Base-by-base conservation (phyloP, 805 yeast genomes). In the Monosporozyma aerobia region DNA sequence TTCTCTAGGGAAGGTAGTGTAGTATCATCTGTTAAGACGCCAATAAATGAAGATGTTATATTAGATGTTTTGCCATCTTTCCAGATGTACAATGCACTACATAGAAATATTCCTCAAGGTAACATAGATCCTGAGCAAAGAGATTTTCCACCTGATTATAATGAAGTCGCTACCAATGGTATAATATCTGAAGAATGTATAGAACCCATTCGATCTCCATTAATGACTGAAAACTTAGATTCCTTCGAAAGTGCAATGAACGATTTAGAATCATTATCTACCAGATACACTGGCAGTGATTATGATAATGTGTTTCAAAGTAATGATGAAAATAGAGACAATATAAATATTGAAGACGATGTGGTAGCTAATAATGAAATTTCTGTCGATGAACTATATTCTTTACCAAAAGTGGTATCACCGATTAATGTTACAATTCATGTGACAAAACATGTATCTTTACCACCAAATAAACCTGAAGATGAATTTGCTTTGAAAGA, bases 401-500 rank as follows among this genome's bases (percentile, higher is more conserved):
- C 60, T 16, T 51, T 63, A 25, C 65, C 64, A 9, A 58, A 60
- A 40, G 43, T 50, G 29, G n/a, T 52, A 6, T 49, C 58, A 1
- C 59, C 63, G 2, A 44, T 62, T 1, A 56, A 75, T 10, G 56
- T 61, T 6, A 52, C 51, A 10, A 60, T 62, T 25, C 46, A 57
- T 22, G 35, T 61, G 3, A 62, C 64, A 4, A 60, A 59, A 44
- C 52, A 54, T 32, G 57, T 62, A 0, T 57, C 64, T 3, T 49
- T 52, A n/a, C 63, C 63, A 16, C 61, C 61, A 39, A 32, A 47
- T 13, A 49, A 46, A 14, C 58, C 61, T 11, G 64, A 65, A 35
- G 54, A 60, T n/a, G 75, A 71, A 49, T 59, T 63, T 14, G 62
- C 69, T 0, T 54, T 73, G 16, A 66, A 66, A 44, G 82, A 79